Evolutionary conservation across 768 basidiomycete species (phyloP).

Genomic region (Suillus ampliporus): DNA sequence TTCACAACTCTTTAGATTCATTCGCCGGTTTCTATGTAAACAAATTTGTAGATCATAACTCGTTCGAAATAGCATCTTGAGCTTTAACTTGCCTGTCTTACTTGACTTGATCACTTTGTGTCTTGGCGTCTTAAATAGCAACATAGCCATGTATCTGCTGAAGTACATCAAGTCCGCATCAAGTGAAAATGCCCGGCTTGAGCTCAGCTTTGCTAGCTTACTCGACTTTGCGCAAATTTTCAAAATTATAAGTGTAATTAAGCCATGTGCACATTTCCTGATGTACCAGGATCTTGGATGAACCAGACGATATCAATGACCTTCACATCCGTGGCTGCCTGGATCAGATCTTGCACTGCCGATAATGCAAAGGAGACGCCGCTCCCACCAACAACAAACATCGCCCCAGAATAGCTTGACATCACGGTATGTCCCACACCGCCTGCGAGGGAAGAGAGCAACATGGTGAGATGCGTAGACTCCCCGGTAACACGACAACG

Average conservation of each 20-base stretch:
- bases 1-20: no score
- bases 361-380: conserved; percentile 63
- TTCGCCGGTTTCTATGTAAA: no score
- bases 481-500: not conserved
- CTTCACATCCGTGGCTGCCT: conserved; percentile 40
- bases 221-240: not conserved
- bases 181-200: not conserved
- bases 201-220: not conserved
- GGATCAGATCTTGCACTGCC: conserved; percentile 59
- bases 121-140: not conserved
- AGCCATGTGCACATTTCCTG: not conserved
- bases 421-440: conserved; percentile 52
- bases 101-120: no score
- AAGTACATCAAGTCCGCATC: not conserved
- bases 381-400: conserved; percentile 64
- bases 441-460: conserved; percentile 32
- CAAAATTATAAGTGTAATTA: not conserved
- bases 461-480: not conserved
- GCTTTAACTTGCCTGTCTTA: no score
- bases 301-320: conserved; percentile 41
- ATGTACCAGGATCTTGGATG: not conserved
- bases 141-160: not conserved
- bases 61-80: no score
- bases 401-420: conserved; percentile 54
- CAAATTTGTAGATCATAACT: no score